Base-by-base conservation (phyloP, 768 basidiomycete genomes). In the Sistotremastrum suecicum region DNA sequence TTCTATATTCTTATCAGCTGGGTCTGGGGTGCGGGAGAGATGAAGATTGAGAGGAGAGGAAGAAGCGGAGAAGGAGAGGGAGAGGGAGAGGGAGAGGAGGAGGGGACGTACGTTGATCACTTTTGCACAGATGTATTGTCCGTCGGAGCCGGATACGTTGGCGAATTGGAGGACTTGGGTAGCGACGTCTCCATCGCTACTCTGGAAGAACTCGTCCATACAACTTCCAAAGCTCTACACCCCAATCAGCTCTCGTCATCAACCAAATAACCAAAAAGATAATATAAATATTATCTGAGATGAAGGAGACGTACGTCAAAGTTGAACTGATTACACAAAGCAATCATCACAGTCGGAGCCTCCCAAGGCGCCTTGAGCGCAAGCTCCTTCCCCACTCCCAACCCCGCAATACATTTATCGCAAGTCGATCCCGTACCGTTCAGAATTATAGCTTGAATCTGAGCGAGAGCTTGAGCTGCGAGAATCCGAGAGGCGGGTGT, bases 291-390 rank as follows among this genome's bases (percentile, higher is more conserved):
- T 20, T 8, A 20, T 36, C 2, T 4, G 33, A 48, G n/a, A 45
- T 12, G 10, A 20, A 28, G 10, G 7, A 12, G 7, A 45, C 48
- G 33, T 36, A 48, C 49, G 20, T 31, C 36, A 33, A 47, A 50
- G 12, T 47, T 37, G 42, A 42, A 41, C 12, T 47, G 36, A 34
- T 50, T 50, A 36, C 49, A 50, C 37, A 50, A 28, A 34, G 46
- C 39, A 7, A 50, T 43, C 30, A 50, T 37, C 10, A 48, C 41
- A 20, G 45, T 42, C 4, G 49, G 42, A 7, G 48, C 46, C 45
- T 50, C 49, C 49, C 49, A 50, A 20, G 49, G 47, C 30, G 46
- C 49, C 3, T 45, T 43, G 5, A 47, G 33, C 5, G 49, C 47
- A 4, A 50, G 37, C 8, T 38, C 39, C 37, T 50, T 50, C 8